These are phyloP conservation scores for Parachaetomium inaequale DNA, from an alignment of 495 filamentous ascomycete genomes.

Conservation along the genomic window DNA sequence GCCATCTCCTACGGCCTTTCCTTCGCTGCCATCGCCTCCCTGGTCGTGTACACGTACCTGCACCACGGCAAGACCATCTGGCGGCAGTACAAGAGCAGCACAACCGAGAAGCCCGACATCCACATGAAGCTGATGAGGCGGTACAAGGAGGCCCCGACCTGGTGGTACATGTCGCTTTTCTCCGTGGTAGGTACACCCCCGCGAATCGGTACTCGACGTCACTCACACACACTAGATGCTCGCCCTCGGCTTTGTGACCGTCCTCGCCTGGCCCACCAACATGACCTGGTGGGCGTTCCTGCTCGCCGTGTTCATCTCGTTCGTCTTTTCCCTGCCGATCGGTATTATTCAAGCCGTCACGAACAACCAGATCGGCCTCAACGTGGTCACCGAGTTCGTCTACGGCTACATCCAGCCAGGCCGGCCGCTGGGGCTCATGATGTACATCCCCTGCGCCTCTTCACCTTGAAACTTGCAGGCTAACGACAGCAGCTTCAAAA, in stretches of 20 bases:
- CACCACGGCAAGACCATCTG: constrained; percentile 63
- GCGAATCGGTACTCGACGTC: neutral
- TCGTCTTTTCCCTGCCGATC: constrained; percentile 52
- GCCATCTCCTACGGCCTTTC: constrained; percentile 64
- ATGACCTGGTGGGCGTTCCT: constrained; percentile 66
- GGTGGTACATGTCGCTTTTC: constrained; percentile 55
- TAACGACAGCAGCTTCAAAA: constrained; percentile 55
- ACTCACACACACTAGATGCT: constrained; percentile 50
- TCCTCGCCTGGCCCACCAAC: constrained; percentile 62
- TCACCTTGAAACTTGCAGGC: neutral
- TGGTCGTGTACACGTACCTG: constrained; percentile 62
- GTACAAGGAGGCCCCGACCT: constrained; percentile 56
- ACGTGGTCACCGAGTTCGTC: constrained; percentile 68
- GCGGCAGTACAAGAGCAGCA: constrained; percentile 57
- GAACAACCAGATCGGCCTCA: constrained; percentile 65
- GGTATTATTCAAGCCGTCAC: constrained; percentile 63
- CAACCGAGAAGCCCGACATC: constrained; percentile 54
- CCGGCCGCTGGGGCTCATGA: constrained; percentile 63
- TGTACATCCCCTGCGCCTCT: constrained; percentile 29
- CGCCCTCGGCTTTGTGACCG: constrained; percentile 57
- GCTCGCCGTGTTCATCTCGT: constrained; percentile 57
- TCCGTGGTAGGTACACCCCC: constrained; percentile 33
- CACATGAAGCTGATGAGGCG: constrained; percentile 59
- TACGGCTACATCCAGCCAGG: constrained; percentile 69
- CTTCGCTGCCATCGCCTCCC: constrained; percentile 64